A percentile compares a stretch with the other conserved stretches of the same genome.
These are phyloP conservation scores for Brassica hybrid DNA, from an alignment of 441 rosid species.

Conservation along the genomic window DNA sequence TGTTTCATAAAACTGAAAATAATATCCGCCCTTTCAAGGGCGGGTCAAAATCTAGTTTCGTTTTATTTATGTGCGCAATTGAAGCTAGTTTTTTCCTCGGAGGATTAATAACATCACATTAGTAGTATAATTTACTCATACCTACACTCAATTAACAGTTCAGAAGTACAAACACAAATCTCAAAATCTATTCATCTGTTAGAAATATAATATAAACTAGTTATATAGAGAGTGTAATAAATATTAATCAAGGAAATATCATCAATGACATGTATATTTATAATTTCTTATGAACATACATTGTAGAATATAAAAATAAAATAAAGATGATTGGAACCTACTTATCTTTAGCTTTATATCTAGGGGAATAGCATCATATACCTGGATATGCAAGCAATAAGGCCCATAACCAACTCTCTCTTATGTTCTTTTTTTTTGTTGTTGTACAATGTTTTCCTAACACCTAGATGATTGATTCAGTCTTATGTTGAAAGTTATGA, in stretches of 20 bases:
- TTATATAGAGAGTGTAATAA: not conserved
- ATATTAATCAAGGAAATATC: too few species aligned
- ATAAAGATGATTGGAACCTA: slow-evolving; percentile 10
- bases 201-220: not conserved
- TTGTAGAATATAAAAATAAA: not conserved
- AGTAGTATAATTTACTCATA: not conserved
- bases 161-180: not conserved
- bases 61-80: not conserved
- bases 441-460: not conserved
- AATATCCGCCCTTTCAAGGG: too few species aligned
- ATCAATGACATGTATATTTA: too few species aligned
- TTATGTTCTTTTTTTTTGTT: not conserved
- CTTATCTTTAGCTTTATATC: not conserved
- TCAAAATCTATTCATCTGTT: not conserved
- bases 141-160: not conserved
- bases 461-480: not conserved
- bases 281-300: not conserved
- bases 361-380: not conserved
- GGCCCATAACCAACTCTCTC: slow-evolving; percentile 4
- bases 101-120: not conserved
- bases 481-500: not conserved
- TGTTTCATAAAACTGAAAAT: too few species aligned
- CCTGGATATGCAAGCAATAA: not conserved
- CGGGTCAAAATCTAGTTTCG: too few species aligned
- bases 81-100: not conserved